Evolutionary conservation across 2,329 filamentous ascomycete genomes (phyloP).

Genomic region (Fusarium brevicatenulatum): DNA sequence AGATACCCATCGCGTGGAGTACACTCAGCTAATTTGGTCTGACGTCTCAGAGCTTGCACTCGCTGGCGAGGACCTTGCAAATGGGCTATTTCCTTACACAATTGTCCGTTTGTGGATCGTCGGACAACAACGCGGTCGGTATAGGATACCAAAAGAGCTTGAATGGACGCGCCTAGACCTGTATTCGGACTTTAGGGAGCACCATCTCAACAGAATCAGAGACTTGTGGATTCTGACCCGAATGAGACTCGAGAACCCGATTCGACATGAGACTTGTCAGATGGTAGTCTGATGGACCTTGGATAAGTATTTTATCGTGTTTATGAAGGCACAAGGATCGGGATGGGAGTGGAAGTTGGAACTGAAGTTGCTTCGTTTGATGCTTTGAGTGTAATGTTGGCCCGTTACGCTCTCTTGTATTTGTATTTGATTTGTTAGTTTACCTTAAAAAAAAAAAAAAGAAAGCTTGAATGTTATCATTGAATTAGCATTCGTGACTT

Average conservation of each 20-base stretch:
- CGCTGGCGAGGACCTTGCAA: neutral
- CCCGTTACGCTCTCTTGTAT: neutral
- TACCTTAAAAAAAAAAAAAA: too few species aligned
- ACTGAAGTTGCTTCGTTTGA: neutral
- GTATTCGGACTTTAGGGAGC: neutral
- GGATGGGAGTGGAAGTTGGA: neutral
- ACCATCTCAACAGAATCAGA: neutral
- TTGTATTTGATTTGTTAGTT: neutral
- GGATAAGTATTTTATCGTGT: neutral
- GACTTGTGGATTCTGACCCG: constrained; percentile 12
- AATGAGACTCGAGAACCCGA: constrained; percentile 6
- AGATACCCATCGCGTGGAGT: constrained; percentile 2
- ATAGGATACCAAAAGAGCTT: neutral
- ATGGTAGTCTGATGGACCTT: neutral
- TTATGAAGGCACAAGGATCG: neutral
- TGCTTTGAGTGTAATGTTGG: neutral
- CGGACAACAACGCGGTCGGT: neutral
- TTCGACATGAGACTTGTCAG: neutral
- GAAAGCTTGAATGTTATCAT: neutral
- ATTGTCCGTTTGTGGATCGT: constrained; percentile 26
- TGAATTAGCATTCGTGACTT: neutral
- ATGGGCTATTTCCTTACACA: neutral
- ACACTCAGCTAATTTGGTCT: constrained; percentile 3
- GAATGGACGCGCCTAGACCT: constrained; percentile 14
- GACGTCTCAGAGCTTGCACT: constrained; percentile 11